Evolutionary conservation across 257 asterid species (phyloP).

Genomic region (Linderniella brevidens): DNA sequence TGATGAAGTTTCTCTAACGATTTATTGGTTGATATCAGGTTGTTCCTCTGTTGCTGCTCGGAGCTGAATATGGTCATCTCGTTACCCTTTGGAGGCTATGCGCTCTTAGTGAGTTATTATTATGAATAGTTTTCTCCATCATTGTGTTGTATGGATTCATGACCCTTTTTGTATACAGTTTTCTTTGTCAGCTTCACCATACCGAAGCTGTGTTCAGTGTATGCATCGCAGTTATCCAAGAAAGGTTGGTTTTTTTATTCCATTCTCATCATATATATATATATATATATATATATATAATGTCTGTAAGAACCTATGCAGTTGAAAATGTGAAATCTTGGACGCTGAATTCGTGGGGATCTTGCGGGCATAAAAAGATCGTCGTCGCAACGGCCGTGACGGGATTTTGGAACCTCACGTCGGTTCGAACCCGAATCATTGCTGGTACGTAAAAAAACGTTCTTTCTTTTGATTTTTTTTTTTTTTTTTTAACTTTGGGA

Average conservation of each 20-base stretch:
- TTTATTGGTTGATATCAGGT: conserved; percentile 42
- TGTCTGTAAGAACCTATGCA: conserved; percentile 13
- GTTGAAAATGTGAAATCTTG: conserved; percentile 25
- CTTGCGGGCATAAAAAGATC: conserved; percentile 67
- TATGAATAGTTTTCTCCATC: background rate
- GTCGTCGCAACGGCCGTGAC: conserved; percentile 51
- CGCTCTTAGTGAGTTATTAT: conserved; percentile 43
- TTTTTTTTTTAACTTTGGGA: background rate
- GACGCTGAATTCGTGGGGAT: conserved; percentile 50
- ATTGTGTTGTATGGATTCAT: background rate
- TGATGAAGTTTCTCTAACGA: background rate
- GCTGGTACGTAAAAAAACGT: conserved; percentile 34
- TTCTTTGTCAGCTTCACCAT: conserved; percentile 64
- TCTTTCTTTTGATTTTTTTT: background rate
- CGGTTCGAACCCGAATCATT: conserved; percentile 54
- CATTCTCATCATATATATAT: background rate
- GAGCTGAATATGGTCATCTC: conserved; percentile 84
- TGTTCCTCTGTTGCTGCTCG: conserved; percentile 56
- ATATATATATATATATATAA: background rate
- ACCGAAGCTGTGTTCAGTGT: conserved; percentile 44
- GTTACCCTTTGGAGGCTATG: conserved; percentile 65
- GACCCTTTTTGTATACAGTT: conserved; percentile 24
- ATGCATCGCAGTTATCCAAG: conserved; percentile 33
- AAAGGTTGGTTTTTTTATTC: conserved; percentile 31
- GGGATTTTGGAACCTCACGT: conserved; percentile 82